Conservation (phyloP, 2,329 filamentous ascomycete genomes). For the Trichoderma cornu-damae region DNA sequence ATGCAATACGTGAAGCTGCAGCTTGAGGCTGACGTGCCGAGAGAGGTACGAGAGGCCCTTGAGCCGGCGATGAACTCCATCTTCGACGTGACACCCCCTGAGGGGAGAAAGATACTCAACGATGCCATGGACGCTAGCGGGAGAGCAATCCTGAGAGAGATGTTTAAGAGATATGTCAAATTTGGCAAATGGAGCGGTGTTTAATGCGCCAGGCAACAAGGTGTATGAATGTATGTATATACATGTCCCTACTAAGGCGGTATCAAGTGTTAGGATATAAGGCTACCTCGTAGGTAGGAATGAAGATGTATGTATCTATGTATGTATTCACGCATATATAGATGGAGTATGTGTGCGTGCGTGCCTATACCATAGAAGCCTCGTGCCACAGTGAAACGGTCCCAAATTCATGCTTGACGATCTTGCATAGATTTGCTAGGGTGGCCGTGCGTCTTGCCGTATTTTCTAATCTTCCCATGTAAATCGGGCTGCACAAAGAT, state of each 20-base stretch:
- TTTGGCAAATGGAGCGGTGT: constrained; percentile 62
- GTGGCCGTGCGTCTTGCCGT: constrained; percentile 54
- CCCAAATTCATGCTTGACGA: not conserved
- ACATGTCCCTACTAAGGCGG: no score
- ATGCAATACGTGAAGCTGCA: constrained; percentile 58
- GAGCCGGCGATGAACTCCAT: constrained; percentile 55
- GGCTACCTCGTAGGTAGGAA: not conserved
- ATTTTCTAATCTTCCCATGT: constrained; percentile 53
- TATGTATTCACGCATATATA: not conserved
- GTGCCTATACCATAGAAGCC: not conserved
- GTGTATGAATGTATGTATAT: no score
- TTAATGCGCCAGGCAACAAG: constrained; percentile 28
- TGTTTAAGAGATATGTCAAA: constrained; percentile 56
- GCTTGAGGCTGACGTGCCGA: constrained; percentile 49
- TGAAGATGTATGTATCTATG: constrained; percentile 6
- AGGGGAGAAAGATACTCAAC: constrained; percentile 52
- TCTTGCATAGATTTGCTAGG: constrained; percentile 45
- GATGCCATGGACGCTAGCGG: constrained; percentile 57
- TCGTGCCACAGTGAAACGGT: not conserved
- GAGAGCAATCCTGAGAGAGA: constrained; percentile 52
- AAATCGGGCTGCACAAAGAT: constrained; percentile 54
- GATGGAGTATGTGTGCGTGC: no score
- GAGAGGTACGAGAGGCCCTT: constrained; percentile 49
- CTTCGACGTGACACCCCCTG: constrained; percentile 52
- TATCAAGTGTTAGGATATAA: constrained; percentile 8